Evolutionary conservation across 352 stramenopile genomes (phyloP), one percentile per base, ranked within the genome.

Genomic region (Globisporangium alternatum): DNA sequence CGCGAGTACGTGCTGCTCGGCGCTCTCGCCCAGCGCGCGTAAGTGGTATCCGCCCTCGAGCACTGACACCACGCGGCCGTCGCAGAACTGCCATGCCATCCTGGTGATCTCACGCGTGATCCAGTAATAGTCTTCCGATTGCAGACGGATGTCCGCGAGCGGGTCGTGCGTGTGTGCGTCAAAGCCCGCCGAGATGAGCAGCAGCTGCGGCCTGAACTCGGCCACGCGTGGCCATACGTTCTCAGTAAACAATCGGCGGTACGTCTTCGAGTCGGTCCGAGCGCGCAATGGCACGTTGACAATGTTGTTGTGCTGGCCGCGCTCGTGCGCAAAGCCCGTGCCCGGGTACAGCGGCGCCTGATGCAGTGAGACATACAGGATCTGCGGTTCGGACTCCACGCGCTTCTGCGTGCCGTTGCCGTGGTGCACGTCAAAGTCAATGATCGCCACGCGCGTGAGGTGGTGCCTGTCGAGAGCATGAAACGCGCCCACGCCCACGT

Each of bases 121-220:
- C 54, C 55, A 68, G 28, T 64, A 64, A 44, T 64, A 68, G 15
- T 68, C 62, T 21, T 63, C 56, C 83, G 2, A 97, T 60, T 17
- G 73, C 37, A 60, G 88, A 89, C 39, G 64, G 15, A 78, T 87
- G 49, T 91, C 81, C 17, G 89, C 88, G 25, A 98, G 73, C 9
- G 90, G 91, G 72, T 98, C 93, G 65, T 97, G 95, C 49, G 88
- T 74, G 66, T 98, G 95, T 5, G 91, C 95, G 77, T 98, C 96
- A 72, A 99, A 99, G 10, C 96, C 96, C 43, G 96, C 94, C 22
- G 88, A 98, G 55, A 99, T 76, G 55, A 99, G 87, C 45, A 99
- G 90, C 10, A 98, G 71, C 67, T 99, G 91, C 31, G 96, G 96
- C 35, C 77, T 70, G 70, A 98, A 98, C 41, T 76, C 71, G 39